A percentile compares a stretch with the other conserved stretches of the same genome.
These are phyloP conservation scores for Arabidopsis hybrid DNA, from an alignment of 441 rosid species.

Conservation along the genomic window DNA sequence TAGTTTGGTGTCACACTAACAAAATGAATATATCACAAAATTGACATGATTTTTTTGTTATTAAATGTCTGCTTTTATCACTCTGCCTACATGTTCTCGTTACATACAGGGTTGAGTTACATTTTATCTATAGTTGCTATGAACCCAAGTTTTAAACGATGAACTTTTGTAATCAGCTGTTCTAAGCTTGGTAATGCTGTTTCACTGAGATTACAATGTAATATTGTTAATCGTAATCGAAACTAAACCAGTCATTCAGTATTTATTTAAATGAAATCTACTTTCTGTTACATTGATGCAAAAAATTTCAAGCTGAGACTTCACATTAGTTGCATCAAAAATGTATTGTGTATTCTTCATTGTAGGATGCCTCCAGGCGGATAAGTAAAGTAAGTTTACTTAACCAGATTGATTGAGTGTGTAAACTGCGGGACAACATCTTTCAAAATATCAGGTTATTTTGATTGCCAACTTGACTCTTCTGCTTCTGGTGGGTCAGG, in stretches of 20 bases:
- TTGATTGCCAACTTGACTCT: slow-evolving; percentile 21
- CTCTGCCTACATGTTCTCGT: slow-evolving; percentile 4
- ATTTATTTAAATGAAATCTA: not conserved
- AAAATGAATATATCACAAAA: not conserved
- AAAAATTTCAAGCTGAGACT: not conserved
- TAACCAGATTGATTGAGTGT: slow-evolving; percentile 15
- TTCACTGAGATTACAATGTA: slow-evolving; percentile 17
- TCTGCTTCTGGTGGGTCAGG: slow-evolving; percentile 37
- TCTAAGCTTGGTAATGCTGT: slow-evolving; percentile 8
- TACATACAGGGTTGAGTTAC: slow-evolving; percentile 2
- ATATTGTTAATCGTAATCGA: slow-evolving; percentile 2
- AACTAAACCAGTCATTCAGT: not conserved
- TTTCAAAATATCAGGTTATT: slow-evolving; percentile 1
- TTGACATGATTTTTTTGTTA: slow-evolving; percentile 3
- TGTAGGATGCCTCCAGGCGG: slow-evolving; percentile 1
- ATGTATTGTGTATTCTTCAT: not conserved
- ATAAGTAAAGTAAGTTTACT: slow-evolving; percentile 15
- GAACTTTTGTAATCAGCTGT: slow-evolving; percentile 4
- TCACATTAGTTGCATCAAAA: slow-evolving; percentile 22
- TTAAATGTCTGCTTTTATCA: not conserved
- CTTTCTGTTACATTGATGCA: slow-evolving; percentile 38
- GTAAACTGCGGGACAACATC: slow-evolving; percentile 10
- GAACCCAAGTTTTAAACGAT: slow-evolving; percentile 13
- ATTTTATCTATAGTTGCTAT: slow-evolving; percentile 18
- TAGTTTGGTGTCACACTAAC: not conserved